phyloP scores from a whole-genome alignment of 306 rosid genomes.

The Echinosophora koreensis region DNA sequence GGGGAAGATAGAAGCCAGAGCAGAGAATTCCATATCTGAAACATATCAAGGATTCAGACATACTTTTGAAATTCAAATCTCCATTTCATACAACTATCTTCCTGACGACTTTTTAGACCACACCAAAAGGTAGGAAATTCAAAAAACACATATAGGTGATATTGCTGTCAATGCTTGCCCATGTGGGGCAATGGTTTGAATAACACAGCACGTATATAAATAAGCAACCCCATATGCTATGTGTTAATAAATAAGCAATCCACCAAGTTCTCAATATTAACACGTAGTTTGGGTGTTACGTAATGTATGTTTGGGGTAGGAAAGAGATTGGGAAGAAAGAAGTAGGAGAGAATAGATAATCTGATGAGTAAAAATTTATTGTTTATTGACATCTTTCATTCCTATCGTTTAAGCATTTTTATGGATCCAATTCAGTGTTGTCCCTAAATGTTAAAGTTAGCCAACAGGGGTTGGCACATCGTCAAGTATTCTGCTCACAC shows the following conservation, averaged over 20 bases:
- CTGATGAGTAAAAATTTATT: background rate
- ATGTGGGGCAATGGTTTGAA: conserved; percentile 30
- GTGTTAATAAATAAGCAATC: background rate
- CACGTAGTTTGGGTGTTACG: background rate
- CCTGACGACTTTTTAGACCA: conserved; percentile 32
- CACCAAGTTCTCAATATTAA: background rate
- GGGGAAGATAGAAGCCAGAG: background rate
- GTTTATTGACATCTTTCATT: background rate
- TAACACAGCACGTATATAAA: background rate
- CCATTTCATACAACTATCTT: conserved; percentile 12
- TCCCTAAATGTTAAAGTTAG: background rate
- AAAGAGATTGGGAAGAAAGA: no score
- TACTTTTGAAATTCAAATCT: conserved; percentile 36
- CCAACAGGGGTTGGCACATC: no score
- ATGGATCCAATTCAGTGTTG: background rate
- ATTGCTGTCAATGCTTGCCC: conserved; percentile 24
- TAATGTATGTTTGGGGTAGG: no score
- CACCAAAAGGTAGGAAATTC: conserved; percentile 7
- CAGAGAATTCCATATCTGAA: conserved; percentile 5
- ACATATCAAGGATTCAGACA: background rate
- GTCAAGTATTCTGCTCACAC: no score
- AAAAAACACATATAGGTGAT: conserved; percentile 3
- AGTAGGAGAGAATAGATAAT: no score
- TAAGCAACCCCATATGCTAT: background rate
- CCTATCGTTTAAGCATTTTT: conserved; percentile 12